These are phyloP conservation scores for Styphnolobium japonicum DNA, from an alignment of 306 rosid species.

Conservation along the genomic window DNA sequence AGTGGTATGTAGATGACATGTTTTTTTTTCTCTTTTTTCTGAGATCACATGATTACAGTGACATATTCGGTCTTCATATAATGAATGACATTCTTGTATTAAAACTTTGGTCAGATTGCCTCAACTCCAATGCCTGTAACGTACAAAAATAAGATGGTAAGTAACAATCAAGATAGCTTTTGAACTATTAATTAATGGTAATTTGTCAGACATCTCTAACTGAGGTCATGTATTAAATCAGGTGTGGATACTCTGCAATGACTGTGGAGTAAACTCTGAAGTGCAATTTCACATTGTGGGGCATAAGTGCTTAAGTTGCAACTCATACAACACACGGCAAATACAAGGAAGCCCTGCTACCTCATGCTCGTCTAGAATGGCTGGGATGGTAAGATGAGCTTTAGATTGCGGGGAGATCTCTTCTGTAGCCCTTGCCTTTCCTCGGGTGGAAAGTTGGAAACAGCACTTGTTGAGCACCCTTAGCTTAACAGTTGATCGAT, in stretches of 20 bases:
- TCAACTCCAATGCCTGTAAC: constrained; percentile 65
- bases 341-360: constrained; percentile 45
- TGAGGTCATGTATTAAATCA: constrained; percentile 14
- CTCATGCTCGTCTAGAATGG: constrained; percentile 35
- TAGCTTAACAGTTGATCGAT: not conserved
- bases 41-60: not conserved
- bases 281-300: constrained; percentile 62
- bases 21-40: not conserved
- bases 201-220: not conserved
- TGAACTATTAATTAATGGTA: not conserved
- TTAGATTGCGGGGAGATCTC: not conserved
- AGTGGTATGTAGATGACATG: constrained; percentile 43
- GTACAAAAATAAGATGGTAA: constrained; percentile 54
- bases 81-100: constrained; percentile 25
- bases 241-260: constrained; percentile 86
- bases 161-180: not conserved
- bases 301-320: constrained; percentile 62
- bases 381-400: constrained; percentile 39
- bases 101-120: constrained; percentile 48
- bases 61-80: not conserved
- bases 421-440: not conserved
- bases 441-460: not conserved
- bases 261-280: constrained; percentile 58
- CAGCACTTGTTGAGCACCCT: not conserved
- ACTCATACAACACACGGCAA: constrained; percentile 68